These are phyloP conservation scores for Pseudogymnoascus sp. DNA, from an alignment of 2,329 filamentous ascomycete genomes.

Conservation along the genomic window DNA sequence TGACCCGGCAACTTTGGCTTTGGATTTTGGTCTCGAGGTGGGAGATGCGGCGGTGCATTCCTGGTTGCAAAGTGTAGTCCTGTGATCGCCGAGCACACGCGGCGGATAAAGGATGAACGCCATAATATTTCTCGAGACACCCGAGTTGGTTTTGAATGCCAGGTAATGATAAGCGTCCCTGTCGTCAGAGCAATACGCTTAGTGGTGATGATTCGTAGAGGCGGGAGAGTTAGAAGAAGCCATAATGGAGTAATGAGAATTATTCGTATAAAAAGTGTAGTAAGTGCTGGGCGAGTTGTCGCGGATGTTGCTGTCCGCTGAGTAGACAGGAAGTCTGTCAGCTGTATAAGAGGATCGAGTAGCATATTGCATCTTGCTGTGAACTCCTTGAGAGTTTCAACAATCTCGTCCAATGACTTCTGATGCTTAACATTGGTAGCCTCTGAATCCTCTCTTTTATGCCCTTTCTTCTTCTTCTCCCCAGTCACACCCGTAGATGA, in stretches of 20 bases:
- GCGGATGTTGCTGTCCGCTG: constrained; percentile 85
- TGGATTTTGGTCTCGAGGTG: constrained; percentile 20
- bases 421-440: constrained; percentile 66
- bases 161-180: constrained; percentile 83
- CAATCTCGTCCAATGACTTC: constrained; percentile 94
- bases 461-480: constrained; percentile 46
- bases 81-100: constrained; percentile 64
- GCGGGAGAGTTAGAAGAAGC: constrained; percentile 75
- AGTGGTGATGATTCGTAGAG: constrained; percentile 77
- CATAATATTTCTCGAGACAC: constrained; percentile 84
- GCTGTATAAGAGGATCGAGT: constrained; percentile 76
- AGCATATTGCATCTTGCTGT: constrained; percentile 88
- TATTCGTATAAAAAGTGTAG: constrained; percentile 81
- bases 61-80: constrained; percentile 65
- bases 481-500: constrained; percentile 76
- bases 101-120: constrained; percentile 72
- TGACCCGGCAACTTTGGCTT: not conserved
- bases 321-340: constrained; percentile 90
- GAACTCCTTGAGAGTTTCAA: constrained; percentile 85
- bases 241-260: constrained; percentile 83
- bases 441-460: constrained; percentile 45
- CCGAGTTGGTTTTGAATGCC: constrained; percentile 81
- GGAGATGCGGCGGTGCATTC: constrained; percentile 28
- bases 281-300: constrained; percentile 83
- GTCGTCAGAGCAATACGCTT: constrained; percentile 74